Evolutionary conservation across 176 grass and related monocot species (phyloP), one percentile per base, ranked within the genome.

Genomic region (Ampelocalamus luodianensis): DNA sequence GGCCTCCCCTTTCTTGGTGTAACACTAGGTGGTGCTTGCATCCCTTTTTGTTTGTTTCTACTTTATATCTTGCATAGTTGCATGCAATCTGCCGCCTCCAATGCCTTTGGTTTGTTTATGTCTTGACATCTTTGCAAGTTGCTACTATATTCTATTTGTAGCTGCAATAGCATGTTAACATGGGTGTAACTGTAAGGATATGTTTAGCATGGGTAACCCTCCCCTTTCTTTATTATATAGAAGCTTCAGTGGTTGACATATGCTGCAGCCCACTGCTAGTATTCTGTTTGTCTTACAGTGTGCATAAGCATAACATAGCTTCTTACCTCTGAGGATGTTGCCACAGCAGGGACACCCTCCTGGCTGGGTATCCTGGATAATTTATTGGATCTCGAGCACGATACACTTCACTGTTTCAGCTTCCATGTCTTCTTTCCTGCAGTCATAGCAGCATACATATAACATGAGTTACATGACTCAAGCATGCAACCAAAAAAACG

Each of bases 1-100:
- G 79, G 63, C 79, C 34, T 32, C n/a, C 4, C 43, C 11, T 80
- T 87, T 80, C 69, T 20, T 32, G 77, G 14, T 22, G 43, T 58
- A 75, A 43, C 34, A 29, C 67, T 54, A 12, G 68, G 45, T 15
- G n/a, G 18, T 29, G 4, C 26, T 58, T 46, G 13, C 9, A 8
- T 4, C 66, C 3, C 88, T 83, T 83, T 90, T 87, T 90, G 84
- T 87, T 74, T 53, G 78, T 45, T 90, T 90, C 88, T 82, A 46
- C 88, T 90, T 86, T 85, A 5, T 8, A 58, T 29, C 58, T 34
- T 18, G 54, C 75, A 4, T 71, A 55, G 43, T 66, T 26, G 60
- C 58, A 43, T 65, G 72, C 78, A 59, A 78, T 58, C 71, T 51
- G 76, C 48, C 70, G 54, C 23, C 24, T 53, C 55, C 46, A 16